These are phyloP conservation scores for Yamadazyma triangularis DNA, from an alignment of 1,139 yeast genomes.

Conservation along the genomic window DNA sequence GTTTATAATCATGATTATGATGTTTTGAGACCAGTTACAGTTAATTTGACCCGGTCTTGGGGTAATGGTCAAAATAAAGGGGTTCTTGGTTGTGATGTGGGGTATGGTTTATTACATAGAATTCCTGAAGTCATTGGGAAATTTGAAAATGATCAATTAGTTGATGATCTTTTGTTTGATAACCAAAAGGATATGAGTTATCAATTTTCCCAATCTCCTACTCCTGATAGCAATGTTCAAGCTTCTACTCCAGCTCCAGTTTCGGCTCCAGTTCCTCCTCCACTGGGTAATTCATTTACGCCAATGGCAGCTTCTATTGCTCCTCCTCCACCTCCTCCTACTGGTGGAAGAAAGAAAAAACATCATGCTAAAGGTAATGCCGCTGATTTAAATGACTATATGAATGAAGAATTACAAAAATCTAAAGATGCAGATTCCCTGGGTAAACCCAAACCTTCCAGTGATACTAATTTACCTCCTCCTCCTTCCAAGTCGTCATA, in stretches of 20 bases:
- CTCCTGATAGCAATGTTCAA: no score
- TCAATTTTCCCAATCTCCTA: constrained; percentile 5
- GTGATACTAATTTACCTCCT: constrained; percentile 23
- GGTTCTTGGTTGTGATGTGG: constrained; percentile 89
- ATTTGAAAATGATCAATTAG: constrained; percentile 28
- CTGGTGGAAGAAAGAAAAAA: constrained; percentile 26
- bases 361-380: constrained; percentile 19
- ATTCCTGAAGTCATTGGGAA: constrained; percentile 67
- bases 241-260: background rate
- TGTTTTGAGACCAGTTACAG: constrained; percentile 80
- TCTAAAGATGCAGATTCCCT: constrained; percentile 34
- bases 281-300: constrained; percentile 10
- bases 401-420: constrained; percentile 44
- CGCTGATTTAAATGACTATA: constrained; percentile 32
- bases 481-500: constrained; percentile 17
- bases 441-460: constrained; percentile 4
- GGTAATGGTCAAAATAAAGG: constrained; percentile 59
- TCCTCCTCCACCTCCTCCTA: constrained; percentile 22
- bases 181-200: constrained; percentile 15
- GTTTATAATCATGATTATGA: constrained; percentile 89
- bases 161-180: constrained; percentile 39
- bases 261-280: constrained; percentile 5
- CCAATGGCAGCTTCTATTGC: constrained; percentile 8
- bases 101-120: constrained; percentile 84
- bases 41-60: constrained; percentile 46